A percentile compares a stretch with the other conserved stretches of the same genome.
phyloP scores from a whole-genome alignment of 768 basidiomycete species.

The Arthromyces matolae region DNA sequence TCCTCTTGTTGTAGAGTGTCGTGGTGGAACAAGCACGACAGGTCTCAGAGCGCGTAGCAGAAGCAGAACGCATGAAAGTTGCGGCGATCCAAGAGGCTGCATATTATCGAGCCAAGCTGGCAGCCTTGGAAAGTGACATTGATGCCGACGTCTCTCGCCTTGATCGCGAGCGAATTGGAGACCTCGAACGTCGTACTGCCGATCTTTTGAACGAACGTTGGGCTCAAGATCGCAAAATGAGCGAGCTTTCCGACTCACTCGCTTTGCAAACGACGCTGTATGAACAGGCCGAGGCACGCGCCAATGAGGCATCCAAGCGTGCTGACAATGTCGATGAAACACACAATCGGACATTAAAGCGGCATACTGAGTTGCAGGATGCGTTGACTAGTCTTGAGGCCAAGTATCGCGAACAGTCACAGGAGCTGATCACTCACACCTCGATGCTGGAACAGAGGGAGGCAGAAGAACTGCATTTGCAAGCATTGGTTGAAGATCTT shows the following conservation, averaged over 20 bases:
- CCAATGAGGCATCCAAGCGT: slow-evolving; percentile 68
- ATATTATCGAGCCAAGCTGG: slow-evolving; percentile 93
- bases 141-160: slow-evolving; percentile 62
- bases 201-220: slow-evolving; percentile 59
- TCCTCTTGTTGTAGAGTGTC: slow-evolving; percentile 45
- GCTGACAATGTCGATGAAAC: slow-evolving; percentile 71
- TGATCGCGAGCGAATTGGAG: slow-evolving; percentile 72
- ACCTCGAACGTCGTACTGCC: slow-evolving; percentile 71
- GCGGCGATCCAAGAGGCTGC: slow-evolving; percentile 91
- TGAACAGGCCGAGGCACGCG: slow-evolving; percentile 77
- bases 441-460: slow-evolving; percentile 75
- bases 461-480: slow-evolving; percentile 65
- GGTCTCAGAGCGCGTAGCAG: slow-evolving; percentile 72
- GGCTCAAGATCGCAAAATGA: slow-evolving; percentile 64
- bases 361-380: slow-evolving; percentile 69
- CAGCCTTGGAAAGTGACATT: slow-evolving; percentile 72
- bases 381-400: slow-evolving; percentile 56
- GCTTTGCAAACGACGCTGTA: slow-evolving; percentile 72
- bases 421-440: slow-evolving; percentile 67
- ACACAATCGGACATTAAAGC: slow-evolving; percentile 58
- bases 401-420: slow-evolving; percentile 71
- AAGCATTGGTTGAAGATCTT: slow-evolving; percentile 70
- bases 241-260: slow-evolving; percentile 70
- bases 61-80: slow-evolving; percentile 72
- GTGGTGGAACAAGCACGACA: slow-evolving; percentile 72